Percentiles rank a stretch among this genome's conserved stretches.
phyloP scores from a whole-genome alignment of 108 stramenopile genomes.

The Cylindrotheca closterium region DNA sequence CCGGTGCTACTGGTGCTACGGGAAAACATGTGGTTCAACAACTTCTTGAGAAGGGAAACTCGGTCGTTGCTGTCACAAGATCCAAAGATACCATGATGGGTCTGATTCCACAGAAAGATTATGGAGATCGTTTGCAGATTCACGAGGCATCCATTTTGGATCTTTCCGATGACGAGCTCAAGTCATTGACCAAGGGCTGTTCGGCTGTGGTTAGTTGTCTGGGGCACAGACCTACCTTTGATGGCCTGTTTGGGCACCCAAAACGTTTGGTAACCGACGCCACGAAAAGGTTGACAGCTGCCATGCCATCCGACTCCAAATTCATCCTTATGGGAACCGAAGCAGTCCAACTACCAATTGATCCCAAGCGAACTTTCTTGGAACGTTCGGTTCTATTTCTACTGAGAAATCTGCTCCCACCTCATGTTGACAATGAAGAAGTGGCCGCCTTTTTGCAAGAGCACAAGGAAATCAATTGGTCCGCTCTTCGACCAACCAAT shows the following conservation, averaged over 20 bases:
- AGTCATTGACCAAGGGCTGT: conserved; percentile 19
- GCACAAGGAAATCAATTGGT: conserved; percentile 25
- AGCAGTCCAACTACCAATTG: conserved; percentile 46
- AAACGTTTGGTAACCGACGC: conserved; percentile 20
- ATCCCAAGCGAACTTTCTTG: conserved; percentile 19
- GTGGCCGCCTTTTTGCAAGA: conserved; percentile 38
- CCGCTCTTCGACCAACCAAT: conserved; percentile 50
- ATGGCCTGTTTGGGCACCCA: not conserved
- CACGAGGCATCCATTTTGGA: conserved; percentile 48
- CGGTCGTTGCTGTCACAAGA: conserved; percentile 50
- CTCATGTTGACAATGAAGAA: conserved; percentile 53
- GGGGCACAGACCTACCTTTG: conserved; percentile 19
- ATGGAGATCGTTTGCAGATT: conserved; percentile 5
- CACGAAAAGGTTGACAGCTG: conserved; percentile 24
- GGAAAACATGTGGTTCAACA: conserved; percentile 64
- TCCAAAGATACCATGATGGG: conserved; percentile 40
- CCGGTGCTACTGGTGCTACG: conserved; percentile 66
- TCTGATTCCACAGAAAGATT: conserved; percentile 2
- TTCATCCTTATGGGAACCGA: conserved; percentile 57
- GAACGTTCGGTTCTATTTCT: conserved; percentile 32
- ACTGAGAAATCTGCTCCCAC: conserved; percentile 39
- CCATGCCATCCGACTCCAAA: conserved; percentile 21
- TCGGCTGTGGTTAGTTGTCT: conserved; percentile 36
- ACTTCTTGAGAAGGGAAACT: conserved; percentile 39
- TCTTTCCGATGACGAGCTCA: conserved; percentile 35